Evolutionary conservation across 768 basidiomycete genomes (phyloP), one percentile per base, ranked within the genome.

Genomic region (Mycena galopus): DNA sequence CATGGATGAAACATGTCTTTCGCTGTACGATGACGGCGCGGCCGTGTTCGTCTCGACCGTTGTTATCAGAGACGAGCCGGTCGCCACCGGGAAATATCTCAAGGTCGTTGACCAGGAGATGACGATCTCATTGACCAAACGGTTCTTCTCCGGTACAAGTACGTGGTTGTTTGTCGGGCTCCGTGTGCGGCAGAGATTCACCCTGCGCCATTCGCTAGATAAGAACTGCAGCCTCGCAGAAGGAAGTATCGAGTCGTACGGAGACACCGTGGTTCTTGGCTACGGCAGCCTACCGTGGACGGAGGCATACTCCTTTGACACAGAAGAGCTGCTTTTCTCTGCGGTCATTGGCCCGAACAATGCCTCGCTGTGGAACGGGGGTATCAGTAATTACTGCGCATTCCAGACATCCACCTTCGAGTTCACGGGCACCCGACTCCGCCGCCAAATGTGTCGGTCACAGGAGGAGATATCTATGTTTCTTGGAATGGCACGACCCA

Each of bases 401-500:
- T 59, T 65, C 64, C 39, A 68, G 21, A 65, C 67, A 33, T 62
- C 71, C 53, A 60, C 71, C 44, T 63, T 65, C 51, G 67, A 73
- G 35, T 72, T 72, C 64, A 50, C 64, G 7, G 76, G 76, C 62
- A 53, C 23, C 76, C 76, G 21, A 75, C 57, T 30, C 58, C 53
- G 61, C 50, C 72, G 25, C 76, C 76, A 0, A 66, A 51, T 4
- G 65, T 73, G 0, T 25, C 68, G 1, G 33, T 77, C 2, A 53
- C 61, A 25, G 25, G 56, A 8, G 65, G 47, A 8, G 69, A 58
- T 14, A 29, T 75, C 27, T 73, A 73, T 27, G 76, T 73, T 7
- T 73, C 71, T 19, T 77, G 76, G 76, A 77, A 75, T 63, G 76
- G 76, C n/a, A 74, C 71, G 21, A 77, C 76, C 9, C 67, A 69